Conservation (phyloP, 176 grass and related monocot species). For the Pontederia crassipes region DNA sequence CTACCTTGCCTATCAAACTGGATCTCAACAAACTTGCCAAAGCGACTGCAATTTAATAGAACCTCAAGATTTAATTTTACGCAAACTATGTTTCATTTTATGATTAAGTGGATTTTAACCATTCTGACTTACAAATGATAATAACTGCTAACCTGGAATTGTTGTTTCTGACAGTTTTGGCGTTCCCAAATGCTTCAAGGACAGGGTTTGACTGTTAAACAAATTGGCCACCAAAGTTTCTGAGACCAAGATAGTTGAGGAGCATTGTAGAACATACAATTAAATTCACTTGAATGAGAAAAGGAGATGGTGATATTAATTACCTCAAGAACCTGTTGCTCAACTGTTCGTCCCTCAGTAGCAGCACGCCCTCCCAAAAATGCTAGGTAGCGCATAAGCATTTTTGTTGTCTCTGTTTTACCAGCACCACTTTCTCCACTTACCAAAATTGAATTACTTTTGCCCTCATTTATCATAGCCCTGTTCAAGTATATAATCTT, state of each 20-base stretch:
- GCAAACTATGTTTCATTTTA: too few relatives aligned
- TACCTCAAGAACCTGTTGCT: constrained; percentile 97
- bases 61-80: too few relatives aligned
- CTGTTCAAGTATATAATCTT: constrained; percentile 25
- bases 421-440: constrained; percentile 93
- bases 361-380: constrained; percentile 87
- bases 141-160: constrained; percentile 68
- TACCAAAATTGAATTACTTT: constrained; percentile 79
- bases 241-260: too few relatives aligned
- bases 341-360: constrained; percentile 78
- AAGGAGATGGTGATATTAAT: neutral
- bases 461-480: constrained; percentile 79
- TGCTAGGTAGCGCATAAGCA: constrained; percentile 95
- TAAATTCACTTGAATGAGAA: neutral
- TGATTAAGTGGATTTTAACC: too few relatives aligned
- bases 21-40: constrained; percentile 99
- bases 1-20: constrained; percentile 91
- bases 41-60: constrained; percentile 38
- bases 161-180: constrained; percentile 95
- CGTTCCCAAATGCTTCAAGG: constrained; percentile 99
- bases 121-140: too few relatives aligned
- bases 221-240: neutral
- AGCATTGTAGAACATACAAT: neutral
- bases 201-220: constrained; percentile 92
- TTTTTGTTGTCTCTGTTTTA: constrained; percentile 95